Base-by-base conservation (phyloP, 2,329 filamentous ascomycete genomes). In the Colletotrichum sp. region DNA sequence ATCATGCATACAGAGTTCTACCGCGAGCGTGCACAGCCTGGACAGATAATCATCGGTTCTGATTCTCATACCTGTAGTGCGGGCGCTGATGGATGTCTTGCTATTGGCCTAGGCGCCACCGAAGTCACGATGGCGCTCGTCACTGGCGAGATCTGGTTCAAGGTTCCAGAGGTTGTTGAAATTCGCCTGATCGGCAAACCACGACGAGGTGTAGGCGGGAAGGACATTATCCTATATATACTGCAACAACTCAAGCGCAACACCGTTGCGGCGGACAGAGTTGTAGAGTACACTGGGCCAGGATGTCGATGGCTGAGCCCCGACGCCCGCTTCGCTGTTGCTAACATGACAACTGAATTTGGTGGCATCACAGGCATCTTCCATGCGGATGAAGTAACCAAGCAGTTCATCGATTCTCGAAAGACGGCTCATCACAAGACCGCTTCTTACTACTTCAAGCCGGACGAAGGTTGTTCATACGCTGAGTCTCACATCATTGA, bases 311-410 rank as follows among this genome's bases (percentile, higher is more conserved):
- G 83, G 70, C 77, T 86, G 13, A 82, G 81, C 3, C 81, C 78
- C n/a, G 85, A 86, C 77, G 83, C 82, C 4, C 80, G 85, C 8
- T 87, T 86, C 65, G 84, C 85, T 13, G 84, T 86, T 62, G 80
- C 80, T 26, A 86, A 87, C 68, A 87, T 80, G 79, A 77, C 73
- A 8, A 78, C 79, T 26, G 86, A 88, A 75, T 85, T 88, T 55
- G 86, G 87, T 2, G 86, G 83, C 7, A 85, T 88, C 39, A 86
- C 84, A 0, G 86, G 86, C 1, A 81, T 88, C 12, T 87, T 87
- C 62, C 83, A 83, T 3, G 82, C 86, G 0, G 87, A 88, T 69
- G 76, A 82, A 15, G 79, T 83, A 5, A 87, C 85, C 0, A 76
- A 82, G 1, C 76, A 79, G 0, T 88, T 84, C 63, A 79, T 88